These are phyloP conservation scores for Penicillium sclerotiorum DNA, from an alignment of 2,329 filamentous ascomycete species.

Conservation along the genomic window DNA sequence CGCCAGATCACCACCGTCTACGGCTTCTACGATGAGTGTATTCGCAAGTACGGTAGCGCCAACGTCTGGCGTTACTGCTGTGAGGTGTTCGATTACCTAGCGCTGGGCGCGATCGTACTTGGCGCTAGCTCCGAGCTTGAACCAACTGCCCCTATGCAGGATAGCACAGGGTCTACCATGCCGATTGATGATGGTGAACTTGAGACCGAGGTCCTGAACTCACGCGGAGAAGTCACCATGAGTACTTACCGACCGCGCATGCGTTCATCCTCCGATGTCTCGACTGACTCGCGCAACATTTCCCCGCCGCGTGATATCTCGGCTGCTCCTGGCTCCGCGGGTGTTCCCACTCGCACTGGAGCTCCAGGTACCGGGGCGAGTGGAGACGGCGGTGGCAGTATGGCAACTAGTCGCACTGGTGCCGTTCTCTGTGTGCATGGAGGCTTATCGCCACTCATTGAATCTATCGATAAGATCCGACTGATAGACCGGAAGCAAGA, in stretches of 20 bases:
- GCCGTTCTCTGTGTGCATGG: slow-evolving; percentile 96
- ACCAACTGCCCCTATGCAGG: slow-evolving; percentile 57
- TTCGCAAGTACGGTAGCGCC: slow-evolving; percentile 92
- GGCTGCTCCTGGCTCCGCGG: slow-evolving; percentile 45
- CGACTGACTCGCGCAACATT: slow-evolving; percentile 40
- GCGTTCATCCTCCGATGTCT: slow-evolving; percentile 35
- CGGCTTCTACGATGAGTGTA: slow-evolving; percentile 96
- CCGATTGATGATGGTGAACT: slow-evolving; percentile 68
- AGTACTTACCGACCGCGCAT: slow-evolving; percentile 42
- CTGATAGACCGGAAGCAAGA: slow-evolving; percentile 96
- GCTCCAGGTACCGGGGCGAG: slow-evolving; percentile 80
- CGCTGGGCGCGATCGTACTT: slow-evolving; percentile 85
- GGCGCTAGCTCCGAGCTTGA: slow-evolving; percentile 70
- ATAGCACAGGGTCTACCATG: slow-evolving; percentile 54
- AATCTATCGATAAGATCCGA: slow-evolving; percentile 93
- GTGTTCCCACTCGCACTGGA: slow-evolving; percentile 59
- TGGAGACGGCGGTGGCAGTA: slow-evolving; percentile 62
- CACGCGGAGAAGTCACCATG: slow-evolving; percentile 76
- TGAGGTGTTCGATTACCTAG: slow-evolving; percentile 96
- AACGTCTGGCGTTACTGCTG: slow-evolving; percentile 98
- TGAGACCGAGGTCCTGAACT: slow-evolving; percentile 91
- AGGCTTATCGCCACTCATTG: slow-evolving; percentile 85
- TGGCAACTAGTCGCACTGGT: slow-evolving; percentile 61
- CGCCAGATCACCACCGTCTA: slow-evolving; percentile 97
- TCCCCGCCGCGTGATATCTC: slow-evolving; percentile 46